Base-by-base conservation (phyloP, 2,329 filamentous ascomycete species). In the Exophiala mesophila region DNA sequence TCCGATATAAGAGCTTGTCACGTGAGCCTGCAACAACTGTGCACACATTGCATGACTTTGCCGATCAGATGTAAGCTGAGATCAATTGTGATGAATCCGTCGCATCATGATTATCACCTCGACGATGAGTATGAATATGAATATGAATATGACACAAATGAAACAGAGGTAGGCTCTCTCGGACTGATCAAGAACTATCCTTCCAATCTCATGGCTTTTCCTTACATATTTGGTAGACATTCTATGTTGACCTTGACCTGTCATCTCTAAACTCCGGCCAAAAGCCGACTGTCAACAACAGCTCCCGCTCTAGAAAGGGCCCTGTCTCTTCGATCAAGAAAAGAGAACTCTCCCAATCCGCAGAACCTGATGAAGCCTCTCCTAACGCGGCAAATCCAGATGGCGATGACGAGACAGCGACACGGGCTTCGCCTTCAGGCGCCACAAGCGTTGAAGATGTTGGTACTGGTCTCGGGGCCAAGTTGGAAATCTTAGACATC, bases 401-500 rank as follows among this genome's bases (percentile, higher is more conserved):
- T 17, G 35, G 18, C 19, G 35, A 20, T 12, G 34, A 18, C 3
- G 39, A 36, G 33, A 43, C 5, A 39, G 35, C 7, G 41, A 44
- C 35, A 34, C 55, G 59, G 40, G 53, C 56, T 13, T 55, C 31
- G 17, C 34, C 44, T 10, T 7, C 30, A 24, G 21, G 16, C 13
- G 20, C 52, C 13, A 58, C 60, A 28, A 49, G 55, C 19, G 58
- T 67, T 28, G 66, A 66, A 18, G 57, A 60, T 34, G 59, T 63
- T 44, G 35, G 36, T 45, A 45, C 28, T 45, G 47, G 33, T 44
- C 44, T 38, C 46, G 56, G 12, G 23, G 7, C 18, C 63, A 69
- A 32, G 61, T 34, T 95, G 4, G 88, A 95, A 58, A 82, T 96
- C 37, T 71, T 92, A n/a, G 88, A 87, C 19, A 72, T 96, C 3